These are phyloP conservation scores for Vaccinium darrowii DNA, from an alignment of 148 eudicot genomes.

Conservation along the genomic window DNA sequence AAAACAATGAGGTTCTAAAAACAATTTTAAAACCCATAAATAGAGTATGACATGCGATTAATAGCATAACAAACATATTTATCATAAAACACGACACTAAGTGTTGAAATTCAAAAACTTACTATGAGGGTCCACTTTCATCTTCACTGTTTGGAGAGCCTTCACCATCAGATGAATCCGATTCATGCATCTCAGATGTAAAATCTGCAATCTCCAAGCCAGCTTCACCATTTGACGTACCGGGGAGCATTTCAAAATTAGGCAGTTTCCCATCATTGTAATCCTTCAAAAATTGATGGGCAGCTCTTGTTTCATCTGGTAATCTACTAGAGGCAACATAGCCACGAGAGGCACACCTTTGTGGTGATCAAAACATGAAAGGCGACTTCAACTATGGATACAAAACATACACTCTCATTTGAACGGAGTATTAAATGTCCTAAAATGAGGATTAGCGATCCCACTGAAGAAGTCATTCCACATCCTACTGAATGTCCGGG, in stretches of 20 bases:
- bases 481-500: no score
- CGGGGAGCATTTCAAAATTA: conserved; percentile 83
- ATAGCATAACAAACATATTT: no score
- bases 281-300: conserved; percentile 80
- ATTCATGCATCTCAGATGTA: conserved; percentile 40
- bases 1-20: conserved; percentile 1
- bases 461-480: no score
- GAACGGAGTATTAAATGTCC: no score
- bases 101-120: no score
- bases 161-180: conserved; percentile 55
- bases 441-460: no score
- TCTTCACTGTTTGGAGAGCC: conserved; percentile 24
- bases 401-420: no score
- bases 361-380: no score
- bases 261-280: conserved; percentile 89
- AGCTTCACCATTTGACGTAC: conserved; percentile 33
- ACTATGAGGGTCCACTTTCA: conserved; percentile 18
- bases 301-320: conserved; percentile 87
- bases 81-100: no score
- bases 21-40: no score
- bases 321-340: conserved; percentile 85
- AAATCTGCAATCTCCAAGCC: neutral
- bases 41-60: no score
- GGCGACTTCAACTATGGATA: no score
- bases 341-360: conserved; percentile 80